Evolutionary conservation across 2,329 filamentous ascomycete genomes (phyloP).

Genomic region (Calcarisporium arbuscula): DNA sequence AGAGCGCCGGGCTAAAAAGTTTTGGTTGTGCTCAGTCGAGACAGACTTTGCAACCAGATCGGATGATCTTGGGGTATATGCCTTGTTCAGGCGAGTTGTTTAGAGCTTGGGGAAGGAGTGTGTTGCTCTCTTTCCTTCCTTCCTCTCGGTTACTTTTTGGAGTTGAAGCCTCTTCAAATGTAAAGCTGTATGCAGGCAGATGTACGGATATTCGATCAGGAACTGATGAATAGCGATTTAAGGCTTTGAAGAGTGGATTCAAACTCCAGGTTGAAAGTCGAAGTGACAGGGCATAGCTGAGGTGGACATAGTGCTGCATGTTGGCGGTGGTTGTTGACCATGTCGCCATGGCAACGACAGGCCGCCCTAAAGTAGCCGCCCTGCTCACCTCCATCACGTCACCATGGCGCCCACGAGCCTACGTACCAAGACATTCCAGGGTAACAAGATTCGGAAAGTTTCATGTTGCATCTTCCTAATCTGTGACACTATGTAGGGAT

Average conservation of each 20-base stretch:
- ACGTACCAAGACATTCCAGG: too few species aligned
- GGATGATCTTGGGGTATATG: slow-evolving; percentile 13
- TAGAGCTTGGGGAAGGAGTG: slow-evolving; percentile 9
- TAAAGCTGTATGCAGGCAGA: slow-evolving; percentile 1
- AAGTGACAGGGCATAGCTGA: slow-evolving; percentile 14
- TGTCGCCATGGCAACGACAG: slow-evolving; percentile 26
- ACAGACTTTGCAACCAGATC: slow-evolving; percentile 28
- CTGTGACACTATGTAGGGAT: too few species aligned
- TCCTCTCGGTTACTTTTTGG: slow-evolving; percentile 5
- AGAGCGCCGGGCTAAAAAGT: slow-evolving; percentile 63
- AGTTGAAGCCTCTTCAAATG: not conserved
- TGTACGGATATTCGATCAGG: too few species aligned
- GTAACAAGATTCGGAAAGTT: too few species aligned
- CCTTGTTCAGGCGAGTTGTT: slow-evolving; percentile 29
- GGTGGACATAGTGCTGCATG: slow-evolving; percentile 15
- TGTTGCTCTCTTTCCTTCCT: slow-evolving; percentile 14
- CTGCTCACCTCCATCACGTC: slow-evolving; percentile 9
- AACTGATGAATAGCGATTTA: not conserved
- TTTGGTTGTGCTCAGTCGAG: slow-evolving; percentile 43
- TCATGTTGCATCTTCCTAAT: too few species aligned
- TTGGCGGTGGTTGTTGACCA: slow-evolving; percentile 21
- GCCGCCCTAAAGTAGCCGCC: not conserved
- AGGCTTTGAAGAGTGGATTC: slow-evolving; percentile 13
- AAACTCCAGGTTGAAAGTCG: slow-evolving; percentile 18
- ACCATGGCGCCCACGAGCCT: slow-evolving; percentile 13